Percentiles rank a stretch among this genome's conserved stretches.
These are phyloP conservation scores for Cystoisospora suis DNA, from an alignment of 169 alveolate species.

Conservation along the genomic window DNA sequence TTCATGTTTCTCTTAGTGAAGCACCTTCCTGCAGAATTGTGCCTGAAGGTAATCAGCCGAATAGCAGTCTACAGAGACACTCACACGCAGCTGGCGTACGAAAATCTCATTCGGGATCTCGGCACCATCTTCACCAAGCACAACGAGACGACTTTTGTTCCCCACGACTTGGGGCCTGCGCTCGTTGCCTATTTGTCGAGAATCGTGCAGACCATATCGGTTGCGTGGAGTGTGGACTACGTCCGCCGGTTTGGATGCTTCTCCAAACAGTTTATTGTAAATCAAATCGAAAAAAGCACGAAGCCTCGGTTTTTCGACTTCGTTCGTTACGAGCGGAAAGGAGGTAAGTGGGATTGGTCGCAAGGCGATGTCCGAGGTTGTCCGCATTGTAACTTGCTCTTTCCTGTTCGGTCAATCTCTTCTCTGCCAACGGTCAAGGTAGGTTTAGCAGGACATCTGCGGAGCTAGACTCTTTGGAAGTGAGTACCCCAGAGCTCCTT, in stretches of 20 bases:
- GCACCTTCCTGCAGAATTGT: conserved; percentile 65
- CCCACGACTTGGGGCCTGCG: conserved; percentile 33
- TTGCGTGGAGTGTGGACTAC: conserved; percentile 63
- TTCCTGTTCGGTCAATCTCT: too few species aligned
- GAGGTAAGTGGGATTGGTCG: too few species aligned
- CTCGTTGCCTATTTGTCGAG: conserved; percentile 31
- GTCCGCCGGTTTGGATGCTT: conserved; percentile 60
- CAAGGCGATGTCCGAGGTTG: too few species aligned
- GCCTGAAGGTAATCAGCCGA: conserved; percentile 58
- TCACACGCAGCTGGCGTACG: conserved; percentile 38
- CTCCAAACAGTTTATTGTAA: conserved; percentile 57
- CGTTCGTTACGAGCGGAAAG: conserved; percentile 54
- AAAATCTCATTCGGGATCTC: conserved; percentile 1
- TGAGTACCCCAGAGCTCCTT: too few species aligned
- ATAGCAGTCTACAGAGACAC: conserved; percentile 59
- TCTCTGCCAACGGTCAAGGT: too few species aligned
- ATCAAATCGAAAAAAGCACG: conserved; percentile 42
- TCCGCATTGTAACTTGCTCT: too few species aligned
- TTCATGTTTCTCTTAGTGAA: conserved; percentile 58
- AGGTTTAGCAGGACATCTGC: too few species aligned
- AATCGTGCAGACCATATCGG: conserved; percentile 50
- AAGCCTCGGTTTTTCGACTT: conserved; percentile 66
- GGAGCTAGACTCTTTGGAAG: too few species aligned
- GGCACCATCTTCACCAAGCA: conserved; percentile 11
- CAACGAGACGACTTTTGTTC: conserved; percentile 37